Conservation (phyloP, 1,284 basidiomycete genomes). For the Sporisorium reilianum region DNA sequence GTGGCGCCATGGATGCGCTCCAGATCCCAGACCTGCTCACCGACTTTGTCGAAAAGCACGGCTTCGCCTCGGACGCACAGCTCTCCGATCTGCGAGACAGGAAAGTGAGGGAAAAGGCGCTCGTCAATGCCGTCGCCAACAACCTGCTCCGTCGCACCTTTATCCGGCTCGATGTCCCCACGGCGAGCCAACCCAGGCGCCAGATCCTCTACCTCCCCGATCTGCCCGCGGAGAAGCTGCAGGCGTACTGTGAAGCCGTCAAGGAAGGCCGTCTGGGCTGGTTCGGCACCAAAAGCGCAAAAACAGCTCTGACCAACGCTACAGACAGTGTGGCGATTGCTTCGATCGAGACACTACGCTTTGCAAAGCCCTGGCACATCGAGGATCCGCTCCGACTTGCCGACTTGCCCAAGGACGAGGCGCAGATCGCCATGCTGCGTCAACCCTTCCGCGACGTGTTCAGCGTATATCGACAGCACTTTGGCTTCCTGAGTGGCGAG, state of each 20-base stretch:
- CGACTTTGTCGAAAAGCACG: conserved; percentile 36
- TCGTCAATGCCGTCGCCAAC: conserved; percentile 26
- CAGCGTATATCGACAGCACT: conserved; percentile 44
- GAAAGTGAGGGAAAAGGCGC: conserved; percentile 38
- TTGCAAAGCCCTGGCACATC: conserved; percentile 35
- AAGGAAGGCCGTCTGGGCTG: conserved; percentile 29
- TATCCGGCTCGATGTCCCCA: conserved; percentile 32
- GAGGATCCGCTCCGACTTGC: conserved; percentile 12
- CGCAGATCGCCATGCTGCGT: conserved; percentile 29
- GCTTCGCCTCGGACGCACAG: conserved; percentile 38
- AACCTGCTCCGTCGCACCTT: conserved; percentile 40
- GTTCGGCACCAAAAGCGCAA: conserved; percentile 14
- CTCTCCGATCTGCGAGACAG: conserved; percentile 41
- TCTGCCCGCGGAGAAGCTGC: conserved; percentile 27
- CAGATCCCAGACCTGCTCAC: conserved; percentile 32
- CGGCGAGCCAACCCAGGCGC: conserved; percentile 10
- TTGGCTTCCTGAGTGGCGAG: conserved; percentile 46
- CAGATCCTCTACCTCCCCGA: conserved; percentile 47
- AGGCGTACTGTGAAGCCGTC: conserved; percentile 37
- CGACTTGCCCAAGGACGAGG: conserved; percentile 15
- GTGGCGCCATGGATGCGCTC: conserved; percentile 45
- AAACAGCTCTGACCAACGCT: conserved; percentile 12
- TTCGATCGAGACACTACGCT: conserved; percentile 9
- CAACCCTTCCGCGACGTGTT: conserved; percentile 30
- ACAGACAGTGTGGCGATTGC: conserved; percentile 29